A percentile compares a stretch with the other conserved stretches of the same genome.
These are phyloP conservation scores for Anisogramma anomala DNA, from an alignment of 2,329 filamentous ascomycete species.

Conservation along the genomic window DNA sequence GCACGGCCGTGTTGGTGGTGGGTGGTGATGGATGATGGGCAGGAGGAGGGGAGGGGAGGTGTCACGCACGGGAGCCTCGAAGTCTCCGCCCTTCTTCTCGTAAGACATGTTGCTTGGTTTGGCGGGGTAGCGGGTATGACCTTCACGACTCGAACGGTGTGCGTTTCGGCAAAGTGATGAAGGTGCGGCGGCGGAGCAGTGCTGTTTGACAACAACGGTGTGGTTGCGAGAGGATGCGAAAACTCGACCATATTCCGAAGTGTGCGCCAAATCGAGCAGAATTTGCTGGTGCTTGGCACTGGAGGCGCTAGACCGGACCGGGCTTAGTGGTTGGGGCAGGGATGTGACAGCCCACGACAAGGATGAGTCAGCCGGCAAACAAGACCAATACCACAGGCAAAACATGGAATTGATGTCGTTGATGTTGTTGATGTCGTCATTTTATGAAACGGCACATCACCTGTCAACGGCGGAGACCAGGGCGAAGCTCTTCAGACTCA, in stretches of 20 bases:
- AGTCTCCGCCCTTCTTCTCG: constrained; percentile 94
- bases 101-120: constrained; percentile 63
- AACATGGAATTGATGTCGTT: too few species aligned
- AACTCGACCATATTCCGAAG: too few species aligned
- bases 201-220: constrained; percentile 15
- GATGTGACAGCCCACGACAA: background rate
- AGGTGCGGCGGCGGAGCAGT: constrained; percentile 30
- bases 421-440: too few species aligned
- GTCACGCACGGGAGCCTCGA: constrained; percentile 65
- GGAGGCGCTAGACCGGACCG: background rate
- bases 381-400: too few species aligned
- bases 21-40: background rate
- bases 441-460: too few species aligned
- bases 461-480: too few species aligned
- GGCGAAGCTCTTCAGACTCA: background rate
- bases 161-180: constrained; percentile 75
- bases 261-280: constrained; percentile 1
- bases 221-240: background rate
- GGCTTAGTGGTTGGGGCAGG: background rate
- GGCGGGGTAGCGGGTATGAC: constrained; percentile 20
- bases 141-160: constrained; percentile 71
- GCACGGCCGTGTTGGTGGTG: constrained; percentile 7
- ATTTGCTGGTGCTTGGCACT: constrained; percentile 5
- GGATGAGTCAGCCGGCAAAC: constrained; percentile 14
- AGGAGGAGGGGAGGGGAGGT: background rate